These are phyloP conservation scores for Ceratocystis variospora DNA, from an alignment of 2,329 filamentous ascomycete species.

Conservation along the genomic window DNA sequence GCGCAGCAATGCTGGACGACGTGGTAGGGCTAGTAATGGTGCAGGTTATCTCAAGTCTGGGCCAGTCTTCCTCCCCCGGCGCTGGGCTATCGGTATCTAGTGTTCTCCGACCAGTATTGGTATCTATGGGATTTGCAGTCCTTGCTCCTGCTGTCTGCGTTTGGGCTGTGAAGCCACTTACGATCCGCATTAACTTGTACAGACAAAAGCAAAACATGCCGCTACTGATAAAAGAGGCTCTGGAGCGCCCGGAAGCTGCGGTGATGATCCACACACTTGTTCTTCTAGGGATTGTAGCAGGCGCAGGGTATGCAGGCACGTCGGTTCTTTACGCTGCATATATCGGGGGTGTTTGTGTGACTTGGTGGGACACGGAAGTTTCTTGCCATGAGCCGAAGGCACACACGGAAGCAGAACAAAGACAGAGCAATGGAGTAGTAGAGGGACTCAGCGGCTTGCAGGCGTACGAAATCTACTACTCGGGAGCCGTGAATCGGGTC, in stretches of 20 bases:
- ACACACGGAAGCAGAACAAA: not conserved
- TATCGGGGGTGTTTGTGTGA: constrained; percentile 43
- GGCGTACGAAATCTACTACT: not conserved
- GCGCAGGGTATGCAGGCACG: constrained; percentile 45
- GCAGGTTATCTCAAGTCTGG: constrained; percentile 57
- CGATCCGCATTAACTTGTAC: constrained; percentile 24
- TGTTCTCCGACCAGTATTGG: constrained; percentile 33
- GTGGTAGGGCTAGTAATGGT: constrained; percentile 66
- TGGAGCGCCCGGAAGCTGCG: not conserved
- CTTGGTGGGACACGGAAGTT: constrained; percentile 41
- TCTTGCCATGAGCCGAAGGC: not conserved
- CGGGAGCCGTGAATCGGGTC: not conserved
- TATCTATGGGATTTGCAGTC: constrained; percentile 39
- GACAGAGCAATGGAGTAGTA: too few relatives aligned
- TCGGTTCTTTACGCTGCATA: constrained; percentile 51
- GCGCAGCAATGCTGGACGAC: constrained; percentile 71
- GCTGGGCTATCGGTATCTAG: constrained; percentile 25
- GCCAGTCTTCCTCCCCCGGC: constrained; percentile 19
- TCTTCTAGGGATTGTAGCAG: constrained; percentile 37
- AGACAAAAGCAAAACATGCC: not conserved
- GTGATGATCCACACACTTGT: constrained; percentile 30
- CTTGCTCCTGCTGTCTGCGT: constrained; percentile 35
- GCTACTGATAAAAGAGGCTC: not conserved
- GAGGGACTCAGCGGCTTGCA: not conserved
- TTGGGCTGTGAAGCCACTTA: constrained; percentile 32